Evolutionary conservation across 768 basidiomycete species (phyloP).

Genomic region (Sarcodon aspratus): DNA sequence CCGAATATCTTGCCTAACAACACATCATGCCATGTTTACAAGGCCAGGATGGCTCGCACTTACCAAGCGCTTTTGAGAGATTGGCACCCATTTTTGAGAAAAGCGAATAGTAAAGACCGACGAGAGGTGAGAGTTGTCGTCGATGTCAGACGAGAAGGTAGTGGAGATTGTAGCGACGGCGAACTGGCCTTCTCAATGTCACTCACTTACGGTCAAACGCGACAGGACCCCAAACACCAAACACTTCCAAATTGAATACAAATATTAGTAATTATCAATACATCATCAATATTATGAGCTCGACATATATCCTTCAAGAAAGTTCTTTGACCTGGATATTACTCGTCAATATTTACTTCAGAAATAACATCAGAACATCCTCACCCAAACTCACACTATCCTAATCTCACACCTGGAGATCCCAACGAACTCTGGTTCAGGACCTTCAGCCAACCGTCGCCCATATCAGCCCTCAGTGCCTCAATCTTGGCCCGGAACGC

Average conservation of each 20-base stretch:
- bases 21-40: constrained; percentile 1
- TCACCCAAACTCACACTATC: neutral
- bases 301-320: no score
- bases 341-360: neutral
- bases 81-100: constrained; percentile 65
- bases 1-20: constrained; percentile 81
- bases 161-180: no score
- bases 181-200: no score
- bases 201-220: no score
- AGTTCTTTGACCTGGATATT: no score
- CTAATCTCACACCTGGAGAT: constrained; percentile 9
- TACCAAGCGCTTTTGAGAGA: constrained; percentile 76
- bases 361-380: neutral
- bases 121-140: constrained; percentile 19
- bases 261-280: no score
- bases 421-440: constrained; percentile 51
- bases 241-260: no score
- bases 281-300: no score
- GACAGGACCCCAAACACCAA: no score
- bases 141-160: neutral
- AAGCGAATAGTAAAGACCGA: constrained; percentile 50
- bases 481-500: constrained; percentile 71
- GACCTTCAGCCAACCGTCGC: constrained; percentile 82
- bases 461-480: constrained; percentile 77
- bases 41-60: constrained; percentile 9